phyloP scores from a whole-genome alignment of 1,139 yeast species.

The Hemisphaericaspora subhashii region DNA sequence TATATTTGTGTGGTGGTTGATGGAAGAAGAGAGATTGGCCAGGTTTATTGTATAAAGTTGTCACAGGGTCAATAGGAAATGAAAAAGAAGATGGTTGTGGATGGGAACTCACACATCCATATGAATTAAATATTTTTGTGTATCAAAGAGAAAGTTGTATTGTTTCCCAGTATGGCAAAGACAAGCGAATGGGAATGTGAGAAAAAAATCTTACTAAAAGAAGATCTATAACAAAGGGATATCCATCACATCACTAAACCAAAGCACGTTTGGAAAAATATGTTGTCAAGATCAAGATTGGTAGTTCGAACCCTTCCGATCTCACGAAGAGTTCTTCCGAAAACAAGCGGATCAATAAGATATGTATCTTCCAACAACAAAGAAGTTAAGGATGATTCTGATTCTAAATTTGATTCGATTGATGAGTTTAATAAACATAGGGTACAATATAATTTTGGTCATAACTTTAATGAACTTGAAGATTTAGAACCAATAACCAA shows the following conservation, averaged over 20 bases:
- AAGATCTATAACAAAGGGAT: neutral
- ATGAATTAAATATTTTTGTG: no score
- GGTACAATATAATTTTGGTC: constrained; percentile 36
- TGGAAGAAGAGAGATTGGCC: neutral
- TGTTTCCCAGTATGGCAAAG: neutral
- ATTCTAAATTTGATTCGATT: constrained; percentile 24
- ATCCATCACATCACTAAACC: neutral
- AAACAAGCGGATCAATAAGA: neutral
- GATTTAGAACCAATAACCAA: constrained; percentile 19
- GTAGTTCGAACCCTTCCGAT: neutral
- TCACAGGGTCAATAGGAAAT: no score
- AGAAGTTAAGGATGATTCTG: constrained; percentile 30
- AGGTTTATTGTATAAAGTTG: no score
- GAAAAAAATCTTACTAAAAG: constrained; percentile 1
- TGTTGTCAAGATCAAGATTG: neutral
- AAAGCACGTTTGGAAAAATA: neutral
- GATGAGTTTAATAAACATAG: constrained; percentile 43
- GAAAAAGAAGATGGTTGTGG: no score
- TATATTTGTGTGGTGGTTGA: neutral
- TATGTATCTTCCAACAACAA: constrained; percentile 16
- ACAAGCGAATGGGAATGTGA: neutral
- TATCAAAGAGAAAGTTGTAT: neutral
- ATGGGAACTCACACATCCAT: no score
- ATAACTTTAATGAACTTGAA: constrained; percentile 29
- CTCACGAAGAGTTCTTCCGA: neutral